A percentile compares a stretch with the other conserved stretches of the same genome.
phyloP scores from a whole-genome alignment of 208 protist species.

The Acanthamoeba culbertsoni region DNA sequence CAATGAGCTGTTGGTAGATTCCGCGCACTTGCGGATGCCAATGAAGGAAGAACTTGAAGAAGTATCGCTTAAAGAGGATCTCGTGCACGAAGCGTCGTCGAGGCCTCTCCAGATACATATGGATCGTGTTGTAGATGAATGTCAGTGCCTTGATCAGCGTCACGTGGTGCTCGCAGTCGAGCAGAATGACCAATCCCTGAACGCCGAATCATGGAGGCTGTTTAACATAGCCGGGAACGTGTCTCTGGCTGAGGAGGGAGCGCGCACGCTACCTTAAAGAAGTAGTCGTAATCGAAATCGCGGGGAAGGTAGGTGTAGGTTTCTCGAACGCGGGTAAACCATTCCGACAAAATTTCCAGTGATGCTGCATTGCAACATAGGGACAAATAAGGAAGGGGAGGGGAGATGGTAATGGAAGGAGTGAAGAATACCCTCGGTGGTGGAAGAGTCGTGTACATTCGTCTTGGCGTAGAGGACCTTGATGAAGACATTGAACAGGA shows the following conservation, averaged over 20 bases:
- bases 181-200: neutral
- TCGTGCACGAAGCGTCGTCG: neutral
- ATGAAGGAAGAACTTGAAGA: constrained; percentile 59
- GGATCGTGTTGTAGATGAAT: constrained; percentile 49
- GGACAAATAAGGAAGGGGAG: neutral
- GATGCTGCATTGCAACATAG: neutral
- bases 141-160: neutral
- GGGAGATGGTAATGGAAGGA: neutral
- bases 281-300: constrained; percentile 40
- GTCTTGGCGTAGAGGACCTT: constrained; percentile 53
- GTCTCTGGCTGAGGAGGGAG: too few species aligned
- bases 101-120: neutral
- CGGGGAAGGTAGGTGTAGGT: neutral
- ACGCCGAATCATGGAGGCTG: neutral
- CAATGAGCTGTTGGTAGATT: constrained; percentile 22
- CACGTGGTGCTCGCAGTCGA: constrained; percentile 35
- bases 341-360: constrained; percentile 36
- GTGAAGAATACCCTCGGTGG: neutral
- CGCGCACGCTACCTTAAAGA: constrained; percentile 48
- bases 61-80: neutral
- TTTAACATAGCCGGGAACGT: neutral
- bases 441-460: neutral
- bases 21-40: neutral
- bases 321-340: neutral
- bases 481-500: constrained; percentile 29